Evolutionary conservation across 768 basidiomycete genomes (phyloP), one percentile per base, ranked within the genome.

Genomic region (Cyclocybe aegerita): DNA sequence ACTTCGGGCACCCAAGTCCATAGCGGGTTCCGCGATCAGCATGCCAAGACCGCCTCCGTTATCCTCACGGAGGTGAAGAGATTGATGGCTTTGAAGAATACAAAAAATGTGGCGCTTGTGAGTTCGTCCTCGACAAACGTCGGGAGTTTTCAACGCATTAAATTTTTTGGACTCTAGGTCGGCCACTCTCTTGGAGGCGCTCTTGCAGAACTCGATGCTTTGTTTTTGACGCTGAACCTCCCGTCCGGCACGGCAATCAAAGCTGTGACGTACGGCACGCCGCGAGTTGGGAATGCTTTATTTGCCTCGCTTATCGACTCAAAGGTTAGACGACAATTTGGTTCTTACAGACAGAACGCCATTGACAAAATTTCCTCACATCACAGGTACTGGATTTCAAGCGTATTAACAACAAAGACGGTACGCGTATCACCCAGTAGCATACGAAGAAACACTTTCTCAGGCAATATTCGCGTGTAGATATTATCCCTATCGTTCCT

Each of bases 401-500:
- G 49, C 70, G 71, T 12, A 66, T 75, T 11, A 75, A 75, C 54
- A 75, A 77, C 49, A 47, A 70, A 57, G 61, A 61, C 46, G 72
- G 70, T 61, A 46, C 45, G 15, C 32, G 39, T 10, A 2, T 16
- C 23, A 23, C 4, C 23, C n/a, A 11, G 39, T 35, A 16, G 17
- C n/a, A 11, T 30, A 32, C 8, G 30, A 34, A 31, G 15, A 15
- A 16, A 7, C 7, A 12, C 16, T 32, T 39, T 3, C 16, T 39
- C 29, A 49, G 38, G 11, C 12, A 5, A 5, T 6, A 14, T n/a
- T 1, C 17, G 16, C 2, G 30, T 29, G 17, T 50, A 70, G 76
- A 81, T 57, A 50, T 72, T 29, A 66, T 86, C 38, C 84, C 85
- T 16, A 83, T 80, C 50, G 70, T 85, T 7, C 83, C 83, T 7